Conservation (phyloP, 2,329 filamentous ascomycete species). For the Phaeosphaeria sp. region DNA sequence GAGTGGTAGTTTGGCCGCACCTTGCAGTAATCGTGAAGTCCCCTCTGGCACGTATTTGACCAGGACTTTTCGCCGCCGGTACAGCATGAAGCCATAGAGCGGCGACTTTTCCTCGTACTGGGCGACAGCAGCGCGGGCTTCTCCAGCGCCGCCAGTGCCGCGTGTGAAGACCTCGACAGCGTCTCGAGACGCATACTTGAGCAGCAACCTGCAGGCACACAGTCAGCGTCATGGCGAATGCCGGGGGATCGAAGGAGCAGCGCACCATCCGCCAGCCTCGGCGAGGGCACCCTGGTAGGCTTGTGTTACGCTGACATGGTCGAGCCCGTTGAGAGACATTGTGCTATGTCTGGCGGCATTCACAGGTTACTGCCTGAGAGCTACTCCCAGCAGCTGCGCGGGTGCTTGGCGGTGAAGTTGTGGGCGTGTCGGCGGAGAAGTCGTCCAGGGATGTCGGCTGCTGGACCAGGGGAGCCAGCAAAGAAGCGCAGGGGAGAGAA, state of each 20-base stretch:
- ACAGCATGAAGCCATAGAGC: slow-evolving; percentile 89
- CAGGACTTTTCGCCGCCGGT: slow-evolving; percentile 86
- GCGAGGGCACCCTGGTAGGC: slow-evolving; percentile 79
- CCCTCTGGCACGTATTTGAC: slow-evolving; percentile 92
- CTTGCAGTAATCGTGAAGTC: slow-evolving; percentile 90
- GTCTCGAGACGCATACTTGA: slow-evolving; percentile 90
- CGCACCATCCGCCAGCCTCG: slow-evolving; percentile 94
- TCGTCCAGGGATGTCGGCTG: not conserved
- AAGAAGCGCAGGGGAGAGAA: not conserved
- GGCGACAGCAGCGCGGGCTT: slow-evolving; percentile 79
- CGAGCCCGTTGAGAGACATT: slow-evolving; percentile 97
- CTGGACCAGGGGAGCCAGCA: not conserved
- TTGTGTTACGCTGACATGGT: slow-evolving; percentile 79
- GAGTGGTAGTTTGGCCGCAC: slow-evolving; percentile 57
- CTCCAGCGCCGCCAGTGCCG: slow-evolving; percentile 82
- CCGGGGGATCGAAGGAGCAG: slow-evolving; percentile 24
- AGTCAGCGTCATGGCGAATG: slow-evolving; percentile 28
- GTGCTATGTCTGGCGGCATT: slow-evolving; percentile 17
- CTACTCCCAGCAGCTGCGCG: slow-evolving; percentile 10
- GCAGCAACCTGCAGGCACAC: slow-evolving; percentile 74
- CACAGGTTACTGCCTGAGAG: not conserved
- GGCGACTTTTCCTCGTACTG: slow-evolving; percentile 84
- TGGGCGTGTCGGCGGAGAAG: slow-evolving; percentile 10
- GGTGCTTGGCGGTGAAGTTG: slow-evolving; percentile 4
- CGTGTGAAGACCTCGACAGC: slow-evolving; percentile 78